These are phyloP conservation scores for Lactarius pseudohatsudake DNA, from an alignment of 768 basidiomycete species.

Conservation along the genomic window DNA sequence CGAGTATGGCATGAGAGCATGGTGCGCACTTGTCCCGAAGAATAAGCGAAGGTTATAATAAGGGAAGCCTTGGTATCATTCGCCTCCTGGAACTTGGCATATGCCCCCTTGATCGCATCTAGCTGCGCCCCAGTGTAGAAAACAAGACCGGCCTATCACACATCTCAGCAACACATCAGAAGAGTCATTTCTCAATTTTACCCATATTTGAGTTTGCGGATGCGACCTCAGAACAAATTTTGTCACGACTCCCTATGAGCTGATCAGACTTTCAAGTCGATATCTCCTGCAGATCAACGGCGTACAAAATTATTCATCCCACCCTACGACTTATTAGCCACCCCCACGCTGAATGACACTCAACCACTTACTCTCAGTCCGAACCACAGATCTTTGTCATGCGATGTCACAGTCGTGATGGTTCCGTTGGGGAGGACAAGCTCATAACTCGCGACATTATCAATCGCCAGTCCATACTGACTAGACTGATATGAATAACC, in stretches of 20 bases:
- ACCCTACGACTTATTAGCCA: neutral
- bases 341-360: no score
- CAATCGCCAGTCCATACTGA: conserved; percentile 38
- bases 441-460: conserved; percentile 35
- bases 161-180: neutral
- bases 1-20: neutral
- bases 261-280: neutral
- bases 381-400: conserved; percentile 11
- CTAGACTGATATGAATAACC: conserved; percentile 39
- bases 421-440: conserved; percentile 36
- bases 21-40: neutral
- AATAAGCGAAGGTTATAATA: neutral
- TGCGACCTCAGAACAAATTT: conserved; percentile 8
- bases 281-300: neutral
- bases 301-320: conserved; percentile 16
- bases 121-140: neutral
- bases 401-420: conserved; percentile 5
- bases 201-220: conserved; percentile 13
- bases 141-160: neutral
- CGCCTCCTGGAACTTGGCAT: conserved; percentile 1
- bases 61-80: neutral
- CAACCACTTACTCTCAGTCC: conserved; percentile 5
- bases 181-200: neutral
- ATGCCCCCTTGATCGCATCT: neutral
- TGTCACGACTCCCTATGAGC: conserved; percentile 13